Percentiles rank a stretch among this genome's conserved stretches.
Conservation (phyloP, 192 early-diverging fungal species). For the Dispira simplex region DNA sequence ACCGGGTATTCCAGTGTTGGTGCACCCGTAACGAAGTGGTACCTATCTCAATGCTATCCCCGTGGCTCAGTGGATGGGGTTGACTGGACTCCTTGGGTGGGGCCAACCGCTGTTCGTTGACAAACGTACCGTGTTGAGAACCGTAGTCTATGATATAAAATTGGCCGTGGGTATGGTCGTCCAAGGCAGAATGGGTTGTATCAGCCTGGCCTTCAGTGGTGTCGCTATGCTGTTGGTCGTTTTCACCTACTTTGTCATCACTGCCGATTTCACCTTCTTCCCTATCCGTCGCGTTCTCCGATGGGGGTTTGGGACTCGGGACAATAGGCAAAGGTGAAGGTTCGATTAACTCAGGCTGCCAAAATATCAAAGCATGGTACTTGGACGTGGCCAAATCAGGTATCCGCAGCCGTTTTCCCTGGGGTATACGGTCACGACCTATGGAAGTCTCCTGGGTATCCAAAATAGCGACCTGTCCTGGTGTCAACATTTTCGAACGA, state of each 20-base stretch:
- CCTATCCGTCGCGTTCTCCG: no score
- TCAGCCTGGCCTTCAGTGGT: no score
- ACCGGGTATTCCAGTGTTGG: conserved; percentile 42
- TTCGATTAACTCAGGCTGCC: neutral
- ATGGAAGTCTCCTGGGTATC: conserved; percentile 35
- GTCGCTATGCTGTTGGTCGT: no score
- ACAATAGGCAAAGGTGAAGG: neutral
- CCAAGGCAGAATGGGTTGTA: no score
- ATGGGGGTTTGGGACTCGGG: neutral
- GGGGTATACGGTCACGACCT: conserved; percentile 38
- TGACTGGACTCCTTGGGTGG: conserved; percentile 41
- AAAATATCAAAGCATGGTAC: conserved; percentile 41
- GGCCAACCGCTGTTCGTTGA: conserved; percentile 49
- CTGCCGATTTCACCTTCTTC: no score
- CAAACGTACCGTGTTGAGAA: conserved; percentile 61
- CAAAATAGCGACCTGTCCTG: conserved; percentile 32
- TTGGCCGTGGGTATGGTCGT: neutral
- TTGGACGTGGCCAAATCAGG: conserved; percentile 46
- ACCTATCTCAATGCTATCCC: conserved; percentile 40
- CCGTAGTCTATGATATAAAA: conserved; percentile 46
- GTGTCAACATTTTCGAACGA: conserved; percentile 25
- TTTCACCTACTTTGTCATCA: no score
- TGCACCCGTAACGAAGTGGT: conserved; percentile 43
- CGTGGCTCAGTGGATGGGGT: conserved; percentile 35
- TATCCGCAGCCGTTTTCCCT: conserved; percentile 36